Base-by-base conservation (phyloP, 75 land plant species). In the Gnetum montanum region DNA sequence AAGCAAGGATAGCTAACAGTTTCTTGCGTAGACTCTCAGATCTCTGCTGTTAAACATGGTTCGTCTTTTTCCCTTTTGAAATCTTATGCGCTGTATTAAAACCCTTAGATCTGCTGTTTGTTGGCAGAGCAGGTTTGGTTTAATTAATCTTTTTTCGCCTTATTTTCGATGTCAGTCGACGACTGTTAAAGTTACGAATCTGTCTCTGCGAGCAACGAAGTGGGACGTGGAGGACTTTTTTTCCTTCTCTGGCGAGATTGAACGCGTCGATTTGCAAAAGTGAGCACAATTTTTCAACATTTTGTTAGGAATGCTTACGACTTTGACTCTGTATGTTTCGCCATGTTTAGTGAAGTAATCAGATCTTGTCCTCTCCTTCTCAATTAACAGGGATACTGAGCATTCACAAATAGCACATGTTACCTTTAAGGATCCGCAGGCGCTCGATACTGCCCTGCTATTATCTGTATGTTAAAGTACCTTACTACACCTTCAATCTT, bases 191-290 rank as follows among this genome's bases (percentile, higher is more conserved):
- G 98, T 93, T 1, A 57, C 73, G 51, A 67, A 82, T 57, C 34
- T 93, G 16, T 93, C 98, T 43, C 76, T 72, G 60, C 77, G 73
- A 65, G 98, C 90, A n/a, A 70, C 62, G 2, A 75, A 88, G 50
- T 74, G 84, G 40, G 98, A 93, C 71, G 85, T 88, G 57, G 73
- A 70, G 31, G 87, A 93, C 71, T 93, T 93, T 65, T 93, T 93
- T 61, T 93, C 98, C 23, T 93, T 93, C 43, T 88, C 98, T 16
- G 98, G 98, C 22, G 98, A 84, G 18, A 93, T 93, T 44, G 89
- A 84, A 36, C 71, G 58, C 54, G 60, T 93, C 57, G 73, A 88
- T 69, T 70, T 93, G 59, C 74, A 68, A 35, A 64, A 43, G 72
- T 62, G 27, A 37, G 63, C 70, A n/a, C n/a, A n/a, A n/a, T n/a